phyloP scores from a whole-genome alignment of 1,139 yeast species.

The Yamadazyma siamensis region DNA sequence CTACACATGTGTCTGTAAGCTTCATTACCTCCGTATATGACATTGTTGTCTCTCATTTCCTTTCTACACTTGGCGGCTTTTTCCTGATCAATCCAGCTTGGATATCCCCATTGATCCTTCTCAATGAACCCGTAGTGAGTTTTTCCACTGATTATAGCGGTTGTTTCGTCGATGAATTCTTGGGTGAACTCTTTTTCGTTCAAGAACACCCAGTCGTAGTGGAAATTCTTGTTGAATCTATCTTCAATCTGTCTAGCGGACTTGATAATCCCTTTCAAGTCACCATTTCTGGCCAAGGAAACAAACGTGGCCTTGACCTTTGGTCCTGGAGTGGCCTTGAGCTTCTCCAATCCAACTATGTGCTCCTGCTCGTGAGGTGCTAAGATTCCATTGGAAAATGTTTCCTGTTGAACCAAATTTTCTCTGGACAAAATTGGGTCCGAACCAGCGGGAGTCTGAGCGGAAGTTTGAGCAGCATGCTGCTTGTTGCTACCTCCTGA shows the following conservation, averaged over 20 bases:
- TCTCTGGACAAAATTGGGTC: too few relatives aligned
- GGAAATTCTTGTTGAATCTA: constrained; percentile 38
- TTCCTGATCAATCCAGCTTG: constrained; percentile 55
- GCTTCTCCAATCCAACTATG: constrained; percentile 15
- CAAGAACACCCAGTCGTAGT: constrained; percentile 48
- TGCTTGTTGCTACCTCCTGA: neutral
- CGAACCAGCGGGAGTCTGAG: too few relatives aligned
- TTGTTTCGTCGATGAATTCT: constrained; percentile 34
- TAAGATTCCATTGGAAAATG: too few relatives aligned
- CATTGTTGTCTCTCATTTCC: constrained; percentile 46
- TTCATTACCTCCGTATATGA: constrained; percentile 59
- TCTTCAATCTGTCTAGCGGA: constrained; percentile 46
- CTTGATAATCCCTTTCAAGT: constrained; percentile 31
- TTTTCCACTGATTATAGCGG: constrained; percentile 35
- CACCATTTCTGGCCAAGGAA: constrained; percentile 42
- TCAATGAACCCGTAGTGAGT: constrained; percentile 45
- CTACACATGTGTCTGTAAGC: constrained; percentile 88
- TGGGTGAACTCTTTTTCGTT: constrained; percentile 41
- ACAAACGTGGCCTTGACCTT: constrained; percentile 45
- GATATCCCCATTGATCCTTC: constrained; percentile 48
- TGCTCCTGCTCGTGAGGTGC: too few relatives aligned
- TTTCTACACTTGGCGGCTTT: constrained; percentile 53
- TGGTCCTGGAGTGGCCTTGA: constrained; percentile 15
- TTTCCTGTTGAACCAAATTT: too few relatives aligned
- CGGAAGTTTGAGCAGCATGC: neutral